Evolutionary conservation across 2,329 filamentous ascomycete species (phyloP).

Genomic region (Alternaria gaisen): DNA sequence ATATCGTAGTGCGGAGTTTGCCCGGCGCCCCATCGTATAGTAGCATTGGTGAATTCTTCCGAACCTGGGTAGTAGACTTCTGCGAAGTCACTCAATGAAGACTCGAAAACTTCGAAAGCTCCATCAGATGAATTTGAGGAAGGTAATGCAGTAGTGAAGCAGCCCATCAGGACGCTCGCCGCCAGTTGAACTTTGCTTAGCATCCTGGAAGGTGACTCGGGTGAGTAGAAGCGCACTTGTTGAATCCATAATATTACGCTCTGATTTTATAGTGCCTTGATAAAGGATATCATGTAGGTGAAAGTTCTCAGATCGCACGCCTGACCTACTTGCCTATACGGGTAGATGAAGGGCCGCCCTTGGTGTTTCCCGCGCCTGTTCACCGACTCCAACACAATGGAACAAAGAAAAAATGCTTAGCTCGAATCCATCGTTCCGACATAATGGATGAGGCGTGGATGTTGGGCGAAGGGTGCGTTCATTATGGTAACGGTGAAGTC

Average conservation of each 20-base stretch:
- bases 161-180: not conserved
- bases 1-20: conserved; percentile 25
- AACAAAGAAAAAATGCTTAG: not conserved
- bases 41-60: conserved; percentile 19
- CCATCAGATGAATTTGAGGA: not conserved
- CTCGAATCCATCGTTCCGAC: not conserved
- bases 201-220: not conserved
- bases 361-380: not conserved
- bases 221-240: not conserved
- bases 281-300: not conserved
- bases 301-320: not conserved
- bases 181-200: not conserved
- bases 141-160: not conserved
- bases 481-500: not conserved
- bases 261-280: not conserved
- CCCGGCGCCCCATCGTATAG: conserved; percentile 27
- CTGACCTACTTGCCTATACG: not conserved
- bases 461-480: not conserved
- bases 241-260: not conserved
- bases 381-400: not conserved
- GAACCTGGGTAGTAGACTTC: conserved; percentile 21
- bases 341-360: not conserved
- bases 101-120: not conserved
- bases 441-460: not conserved
- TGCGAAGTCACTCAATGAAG: conserved; percentile 2